Conservation (phyloP, 1,284 basidiomycete species). For the Trametes versicolor region DNA sequence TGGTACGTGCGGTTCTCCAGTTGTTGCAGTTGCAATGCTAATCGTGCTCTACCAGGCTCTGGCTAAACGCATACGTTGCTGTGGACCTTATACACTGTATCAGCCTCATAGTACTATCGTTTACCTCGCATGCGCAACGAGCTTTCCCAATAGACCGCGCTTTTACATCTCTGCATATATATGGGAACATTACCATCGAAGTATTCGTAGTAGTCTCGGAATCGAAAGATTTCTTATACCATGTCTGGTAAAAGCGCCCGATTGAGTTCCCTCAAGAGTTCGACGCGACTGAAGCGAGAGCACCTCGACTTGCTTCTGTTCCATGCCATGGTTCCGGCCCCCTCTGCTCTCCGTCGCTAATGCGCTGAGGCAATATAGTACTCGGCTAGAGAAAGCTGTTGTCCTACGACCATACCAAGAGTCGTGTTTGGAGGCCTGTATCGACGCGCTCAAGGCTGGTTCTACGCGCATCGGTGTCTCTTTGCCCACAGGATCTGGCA, state of each 20-base stretch:
- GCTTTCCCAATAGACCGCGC: slow-evolving; percentile 45
- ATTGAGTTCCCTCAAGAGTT: background rate
- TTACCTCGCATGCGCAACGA: slow-evolving; percentile 45
- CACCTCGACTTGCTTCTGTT: slow-evolving; percentile 21
- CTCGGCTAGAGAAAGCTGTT: slow-evolving; percentile 29
- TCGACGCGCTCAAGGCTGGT: slow-evolving; percentile 71
- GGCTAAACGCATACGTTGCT: slow-evolving; percentile 48
- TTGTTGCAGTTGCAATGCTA: background rate
- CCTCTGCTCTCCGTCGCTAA: slow-evolving; percentile 2
- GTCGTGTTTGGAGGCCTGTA: slow-evolving; percentile 84
- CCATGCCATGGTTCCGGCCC: slow-evolving; percentile 36
- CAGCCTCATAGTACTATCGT: slow-evolving; percentile 46
- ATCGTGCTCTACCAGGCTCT: slow-evolving; percentile 50
- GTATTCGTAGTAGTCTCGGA: slow-evolving; percentile 36
- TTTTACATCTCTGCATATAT: slow-evolving; percentile 43
- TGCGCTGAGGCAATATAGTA: slow-evolving; percentile 30
- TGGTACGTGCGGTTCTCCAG: slow-evolving; percentile 45
- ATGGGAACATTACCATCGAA: slow-evolving; percentile 35
- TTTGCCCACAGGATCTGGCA: slow-evolving; percentile 91
- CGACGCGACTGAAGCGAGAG: background rate
- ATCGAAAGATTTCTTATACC: slow-evolving; percentile 38
- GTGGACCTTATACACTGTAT: slow-evolving; percentile 43
- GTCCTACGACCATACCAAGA: slow-evolving; percentile 90
- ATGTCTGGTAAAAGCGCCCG: slow-evolving; percentile 13
- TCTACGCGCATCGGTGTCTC: slow-evolving; percentile 90